Percentiles rank a stretch among this genome's conserved stretches.
These are phyloP conservation scores for Fusarium globosum DNA, from an alignment of 2,329 filamentous ascomycete genomes.

Conservation along the genomic window DNA sequence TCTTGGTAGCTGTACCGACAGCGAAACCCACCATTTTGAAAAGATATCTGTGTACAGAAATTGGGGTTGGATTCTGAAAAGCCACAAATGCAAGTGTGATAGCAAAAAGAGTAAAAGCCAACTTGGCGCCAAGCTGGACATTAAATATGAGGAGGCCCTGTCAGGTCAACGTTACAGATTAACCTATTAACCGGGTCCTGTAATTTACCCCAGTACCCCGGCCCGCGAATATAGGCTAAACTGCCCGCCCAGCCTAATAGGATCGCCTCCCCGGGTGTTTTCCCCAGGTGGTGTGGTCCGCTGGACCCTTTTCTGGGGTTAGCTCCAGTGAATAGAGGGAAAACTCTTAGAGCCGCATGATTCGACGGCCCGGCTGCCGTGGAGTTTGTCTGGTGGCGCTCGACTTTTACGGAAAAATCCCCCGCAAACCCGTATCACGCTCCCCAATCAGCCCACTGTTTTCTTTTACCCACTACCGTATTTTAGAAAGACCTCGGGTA, in stretches of 20 bases:
- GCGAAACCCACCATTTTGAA: neutral
- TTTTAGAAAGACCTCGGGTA: constrained; percentile 14
- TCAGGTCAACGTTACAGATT: neutral
- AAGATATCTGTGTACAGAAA: neutral
- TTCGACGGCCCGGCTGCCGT: constrained; percentile 14
- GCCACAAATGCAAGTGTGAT: neutral
- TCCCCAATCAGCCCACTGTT: constrained; percentile 32
- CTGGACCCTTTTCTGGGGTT: neutral
- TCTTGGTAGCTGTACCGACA: constrained; percentile 13
- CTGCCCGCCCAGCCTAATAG: neutral
- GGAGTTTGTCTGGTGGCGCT: neutral
- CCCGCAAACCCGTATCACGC: neutral
- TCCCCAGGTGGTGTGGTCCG: neutral
- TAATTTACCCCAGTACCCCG: constrained; percentile 3
- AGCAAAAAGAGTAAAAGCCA: neutral
- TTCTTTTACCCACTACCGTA: neutral
- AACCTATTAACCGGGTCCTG: constrained; percentile 12
- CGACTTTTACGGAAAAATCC: neutral
- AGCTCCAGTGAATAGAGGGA: neutral
- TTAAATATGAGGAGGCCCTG: constrained; percentile 4
- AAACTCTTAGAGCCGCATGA: neutral
- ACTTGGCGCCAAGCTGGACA: constrained; percentile 8
- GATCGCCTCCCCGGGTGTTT: neutral
- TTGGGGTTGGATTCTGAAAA: neutral
- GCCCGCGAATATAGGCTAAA: constrained; percentile 8